Conservation (phyloP, 352 stramenopile species). For the Phytophthora melonis region DNA sequence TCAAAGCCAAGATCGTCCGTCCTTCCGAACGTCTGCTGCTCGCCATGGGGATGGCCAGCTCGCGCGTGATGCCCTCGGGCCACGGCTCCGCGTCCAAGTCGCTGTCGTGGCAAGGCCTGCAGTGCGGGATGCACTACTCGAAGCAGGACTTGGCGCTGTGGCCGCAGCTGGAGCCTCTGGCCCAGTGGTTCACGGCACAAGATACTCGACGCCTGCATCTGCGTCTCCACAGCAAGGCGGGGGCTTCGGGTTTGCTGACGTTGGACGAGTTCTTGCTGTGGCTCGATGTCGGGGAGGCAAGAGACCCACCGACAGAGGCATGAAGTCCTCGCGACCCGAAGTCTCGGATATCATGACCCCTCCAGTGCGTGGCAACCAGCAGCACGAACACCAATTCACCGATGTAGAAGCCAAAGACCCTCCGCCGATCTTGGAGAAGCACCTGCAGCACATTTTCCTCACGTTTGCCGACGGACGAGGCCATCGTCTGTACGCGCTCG, state of each 20-base stretch:
- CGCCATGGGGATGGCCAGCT: slow-evolving; percentile 37
- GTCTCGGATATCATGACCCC: slow-evolving; percentile 63
- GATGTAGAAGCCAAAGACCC: slow-evolving; percentile 6
- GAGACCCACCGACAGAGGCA: slow-evolving; percentile 1
- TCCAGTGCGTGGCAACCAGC: slow-evolving; percentile 26
- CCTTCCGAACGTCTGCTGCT: background rate
- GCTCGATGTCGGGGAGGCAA: slow-evolving; percentile 36
- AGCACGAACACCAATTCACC: background rate
- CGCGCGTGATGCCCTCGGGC: slow-evolving; percentile 21
- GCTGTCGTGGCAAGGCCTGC: slow-evolving; percentile 35
- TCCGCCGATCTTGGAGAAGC: slow-evolving; percentile 53
- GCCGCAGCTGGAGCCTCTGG: slow-evolving; percentile 65
- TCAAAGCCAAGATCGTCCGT: slow-evolving; percentile 3
- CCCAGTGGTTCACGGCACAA: slow-evolving; percentile 71
- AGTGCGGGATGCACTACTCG: slow-evolving; percentile 62
- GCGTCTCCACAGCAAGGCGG: slow-evolving; percentile 38
- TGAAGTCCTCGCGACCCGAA: slow-evolving; percentile 13
- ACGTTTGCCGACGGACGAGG: slow-evolving; percentile 46
- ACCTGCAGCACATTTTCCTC: slow-evolving; percentile 71
- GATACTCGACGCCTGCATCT: slow-evolving; percentile 50
- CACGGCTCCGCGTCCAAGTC: background rate
- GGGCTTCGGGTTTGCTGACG: slow-evolving; percentile 44
- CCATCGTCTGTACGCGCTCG: slow-evolving; percentile 57
- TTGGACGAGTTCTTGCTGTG: slow-evolving; percentile 61
- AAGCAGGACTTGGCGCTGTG: slow-evolving; percentile 62